Evolutionary conservation across 352 stramenopile species (phyloP), one percentile per base, ranked within the genome.

Genomic region (Phytopythium kandeliae): DNA sequence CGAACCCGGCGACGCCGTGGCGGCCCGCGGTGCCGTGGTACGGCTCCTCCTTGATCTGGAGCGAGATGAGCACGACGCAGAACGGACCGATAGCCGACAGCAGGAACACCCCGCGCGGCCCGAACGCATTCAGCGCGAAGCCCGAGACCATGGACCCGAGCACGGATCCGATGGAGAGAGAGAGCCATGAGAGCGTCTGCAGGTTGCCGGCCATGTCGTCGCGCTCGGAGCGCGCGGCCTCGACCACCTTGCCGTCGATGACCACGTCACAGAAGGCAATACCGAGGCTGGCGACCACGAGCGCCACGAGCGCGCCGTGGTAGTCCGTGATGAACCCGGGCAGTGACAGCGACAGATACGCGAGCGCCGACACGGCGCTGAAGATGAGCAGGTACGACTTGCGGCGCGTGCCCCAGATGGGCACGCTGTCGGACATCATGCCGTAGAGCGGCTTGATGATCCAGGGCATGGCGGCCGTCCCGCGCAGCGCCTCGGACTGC

Each of bases 221-320:
- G 7, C 69, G 71, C 58, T 91, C 80, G 22, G 66, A 78, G 42
- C 80, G 75, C 22, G 80, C 74, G 0, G 74, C 75, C 55, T 91
- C 80, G 4, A 89, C 80, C 28, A 91, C 76, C 50, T 86, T 85
- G 30, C 75, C 80, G 51, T 91, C 78, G 51, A 91, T 89, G 17
- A 91, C 78, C 35, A 91, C 80, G 54, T 91, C 80, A 31, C 76
- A 88, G 60, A 91, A 89, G 19, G 80, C 80, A 47, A 88, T 88
- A 12, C 77, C 77, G 21, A 91, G 63, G 65, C 77, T 89, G n/a
- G 75, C 73, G n/a, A 89, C 54, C 34, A 91, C 75, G 17, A 91
- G 74, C 21, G 72, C 59, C 44, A 78, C 60, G 1, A 86, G 54
- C 8, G 78, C 80, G 17, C 64, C 53, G 38, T 86, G 63, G 44